phyloP scores from a whole-genome alignment of 75 land plant species.

The Chamaecyparis obtusa region DNA sequence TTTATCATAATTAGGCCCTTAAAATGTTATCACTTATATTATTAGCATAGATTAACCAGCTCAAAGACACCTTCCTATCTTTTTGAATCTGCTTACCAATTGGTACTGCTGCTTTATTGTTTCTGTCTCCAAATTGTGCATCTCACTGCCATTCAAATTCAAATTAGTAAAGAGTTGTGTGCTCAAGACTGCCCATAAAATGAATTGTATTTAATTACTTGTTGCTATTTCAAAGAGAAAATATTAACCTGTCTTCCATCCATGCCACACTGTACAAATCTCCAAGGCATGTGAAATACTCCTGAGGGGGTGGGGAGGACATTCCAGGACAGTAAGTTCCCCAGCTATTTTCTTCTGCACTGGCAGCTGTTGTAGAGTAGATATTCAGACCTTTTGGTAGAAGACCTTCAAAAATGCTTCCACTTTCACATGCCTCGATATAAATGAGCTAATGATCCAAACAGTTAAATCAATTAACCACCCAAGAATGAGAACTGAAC shows the following conservation, averaged over 20 bases:
- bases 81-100: not conserved
- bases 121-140: conserved; percentile 61
- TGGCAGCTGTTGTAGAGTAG: conserved; percentile 89
- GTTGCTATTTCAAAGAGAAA: not conserved
- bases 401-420: conserved; percentile 87
- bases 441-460: conserved; percentile 81
- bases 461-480: not conserved
- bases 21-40: not conserved
- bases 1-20: not conserved
- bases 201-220: not conserved
- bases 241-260: conserved; percentile 93
- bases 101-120: conserved; percentile 64
- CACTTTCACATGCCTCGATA: conserved; percentile 90
- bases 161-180: not conserved
- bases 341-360: conserved; percentile 97
- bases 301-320: conserved; percentile 75
- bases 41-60: not conserved
- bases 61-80: not conserved
- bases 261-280: conserved; percentile 96
- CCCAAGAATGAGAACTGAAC: not conserved
- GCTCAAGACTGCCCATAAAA: not conserved
- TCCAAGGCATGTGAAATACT: conserved; percentile 87
- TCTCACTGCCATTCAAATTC: conserved; percentile 41
- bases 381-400: conserved; percentile 81
- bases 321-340: conserved; percentile 98